Evolutionary conservation across 495 filamentous ascomycete genomes (phyloP).

Genomic region (Rhypophila decipiens): DNA sequence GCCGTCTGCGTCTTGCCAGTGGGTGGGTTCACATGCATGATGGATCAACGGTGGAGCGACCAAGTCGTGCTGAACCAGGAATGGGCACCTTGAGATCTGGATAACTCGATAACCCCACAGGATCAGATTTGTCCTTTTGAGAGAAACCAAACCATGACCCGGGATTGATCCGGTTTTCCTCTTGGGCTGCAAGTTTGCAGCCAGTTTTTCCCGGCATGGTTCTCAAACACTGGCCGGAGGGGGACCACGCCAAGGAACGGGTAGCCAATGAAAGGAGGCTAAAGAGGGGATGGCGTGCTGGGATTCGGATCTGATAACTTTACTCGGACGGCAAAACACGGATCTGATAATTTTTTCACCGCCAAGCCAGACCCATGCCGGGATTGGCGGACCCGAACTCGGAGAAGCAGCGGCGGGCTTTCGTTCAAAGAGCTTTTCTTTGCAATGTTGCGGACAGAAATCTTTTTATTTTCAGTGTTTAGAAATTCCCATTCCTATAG

Average conservation of each 20-base stretch:
- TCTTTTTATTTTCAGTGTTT: neutral
- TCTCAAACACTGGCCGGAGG: too few species aligned
- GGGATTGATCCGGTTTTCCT: neutral
- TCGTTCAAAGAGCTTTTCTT: neutral
- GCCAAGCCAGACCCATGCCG: conserved; percentile 3
- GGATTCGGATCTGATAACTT: conserved; percentile 47
- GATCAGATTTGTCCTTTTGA: neutral
- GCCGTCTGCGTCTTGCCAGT: too few species aligned
- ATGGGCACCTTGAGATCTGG: neutral
- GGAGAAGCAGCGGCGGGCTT: too few species aligned
- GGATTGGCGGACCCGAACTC: conserved; percentile 21
- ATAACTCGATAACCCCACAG: neutral
- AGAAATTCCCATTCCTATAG: neutral
- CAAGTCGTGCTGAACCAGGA: too few species aligned
- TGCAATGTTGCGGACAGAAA: neutral
- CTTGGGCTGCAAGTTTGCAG: too few species aligned
- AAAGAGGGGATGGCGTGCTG: conserved; percentile 16
- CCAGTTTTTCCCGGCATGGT: too few species aligned
- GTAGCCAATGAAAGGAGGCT: conserved; percentile 13
- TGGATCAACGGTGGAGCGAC: too few species aligned
- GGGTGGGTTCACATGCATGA: too few species aligned
- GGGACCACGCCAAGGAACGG: too few species aligned
- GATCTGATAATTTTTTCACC: conserved; percentile 34
- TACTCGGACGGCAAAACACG: conserved; percentile 28
- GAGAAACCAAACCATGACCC: neutral